These are phyloP conservation scores for Borovskyia barvae DNA, from an alignment of 208 protist genomes.

Conservation along the genomic window DNA sequence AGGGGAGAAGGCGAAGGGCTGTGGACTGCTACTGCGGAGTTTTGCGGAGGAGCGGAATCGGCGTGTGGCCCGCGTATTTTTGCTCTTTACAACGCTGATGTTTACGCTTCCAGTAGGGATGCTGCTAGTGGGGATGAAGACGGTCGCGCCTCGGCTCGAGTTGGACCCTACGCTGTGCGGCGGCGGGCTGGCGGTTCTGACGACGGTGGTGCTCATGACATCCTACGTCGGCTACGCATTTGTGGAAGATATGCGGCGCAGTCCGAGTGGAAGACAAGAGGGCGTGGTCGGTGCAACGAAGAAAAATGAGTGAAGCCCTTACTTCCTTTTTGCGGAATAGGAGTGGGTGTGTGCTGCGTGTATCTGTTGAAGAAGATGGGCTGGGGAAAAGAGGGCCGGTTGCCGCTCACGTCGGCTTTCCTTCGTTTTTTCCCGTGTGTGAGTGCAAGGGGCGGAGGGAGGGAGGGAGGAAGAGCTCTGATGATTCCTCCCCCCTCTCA, in stretches of 20 bases:
- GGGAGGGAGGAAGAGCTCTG: too few species aligned
- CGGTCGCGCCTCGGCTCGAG: slow-evolving; percentile 47
- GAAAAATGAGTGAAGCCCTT: slow-evolving; percentile 36
- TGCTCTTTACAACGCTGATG: slow-evolving; percentile 56
- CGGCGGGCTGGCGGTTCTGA: slow-evolving; percentile 52
- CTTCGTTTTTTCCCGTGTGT: too few species aligned
- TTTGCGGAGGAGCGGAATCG: slow-evolving; percentile 34
- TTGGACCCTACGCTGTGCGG: slow-evolving; percentile 53
- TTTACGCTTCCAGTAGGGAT: slow-evolving; percentile 65
- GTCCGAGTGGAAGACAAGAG: not conserved
- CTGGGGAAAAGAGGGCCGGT: too few species aligned
- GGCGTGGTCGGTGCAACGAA: slow-evolving; percentile 8
- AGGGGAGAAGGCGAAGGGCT: slow-evolving; percentile 52
- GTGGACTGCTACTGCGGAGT: slow-evolving; percentile 30
- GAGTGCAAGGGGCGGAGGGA: too few species aligned
- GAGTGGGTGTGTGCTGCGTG: too few species aligned
- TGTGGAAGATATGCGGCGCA: slow-evolving; percentile 29
- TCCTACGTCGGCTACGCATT: slow-evolving; percentile 71
- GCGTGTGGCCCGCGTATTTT: slow-evolving; percentile 46
- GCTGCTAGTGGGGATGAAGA: slow-evolving; percentile 57
- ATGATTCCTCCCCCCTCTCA: too few species aligned
- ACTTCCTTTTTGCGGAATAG: not conserved
- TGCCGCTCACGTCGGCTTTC: too few species aligned
- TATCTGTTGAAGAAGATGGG: too few species aligned
- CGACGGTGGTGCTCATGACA: slow-evolving; percentile 43